These are phyloP conservation scores for Vitis hybrid DNA, from an alignment of 177 flowering plant genomes.

Conservation along the genomic window DNA sequence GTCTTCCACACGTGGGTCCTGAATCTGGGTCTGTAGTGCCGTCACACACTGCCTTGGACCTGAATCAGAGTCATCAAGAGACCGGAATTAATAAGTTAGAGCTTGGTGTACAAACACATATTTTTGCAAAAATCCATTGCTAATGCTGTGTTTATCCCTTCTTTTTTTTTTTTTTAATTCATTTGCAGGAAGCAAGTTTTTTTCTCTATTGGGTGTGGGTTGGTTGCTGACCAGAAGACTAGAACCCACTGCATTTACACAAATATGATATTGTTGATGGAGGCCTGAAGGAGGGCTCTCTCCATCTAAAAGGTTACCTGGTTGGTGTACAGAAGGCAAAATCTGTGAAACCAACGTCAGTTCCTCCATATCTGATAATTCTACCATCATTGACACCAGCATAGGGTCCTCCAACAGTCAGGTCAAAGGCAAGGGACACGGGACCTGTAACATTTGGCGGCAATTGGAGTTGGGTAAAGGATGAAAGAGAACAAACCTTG, in stretches of 20 bases:
- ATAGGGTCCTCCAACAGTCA: conserved; percentile 11
- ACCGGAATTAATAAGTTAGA: no score
- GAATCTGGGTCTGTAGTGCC: neutral
- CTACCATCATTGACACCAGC: conserved; percentile 19
- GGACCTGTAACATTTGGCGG: conserved; percentile 9
- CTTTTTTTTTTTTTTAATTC: no score
- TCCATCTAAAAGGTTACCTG: conserved; percentile 1
- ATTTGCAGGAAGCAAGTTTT: no score
- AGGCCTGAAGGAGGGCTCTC: no score
- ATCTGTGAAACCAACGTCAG: conserved; percentile 13
- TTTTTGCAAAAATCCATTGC: no score
- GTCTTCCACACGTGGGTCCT: conserved; percentile 11
- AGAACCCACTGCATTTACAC: no score
- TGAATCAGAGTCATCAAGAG: neutral
- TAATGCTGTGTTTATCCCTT: no score
- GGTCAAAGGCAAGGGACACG: conserved; percentile 19
- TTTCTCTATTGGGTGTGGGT: no score
- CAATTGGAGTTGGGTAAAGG: conserved; percentile 5
- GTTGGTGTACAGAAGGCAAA: conserved; percentile 17
- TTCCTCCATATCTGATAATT: conserved; percentile 14
- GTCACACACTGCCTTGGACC: conserved; percentile 21
- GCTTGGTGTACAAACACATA: no score
- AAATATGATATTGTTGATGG: neutral
- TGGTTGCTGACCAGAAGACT: no score
- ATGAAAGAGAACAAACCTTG: neutral